phyloP scores from a whole-genome alignment of 2,329 filamentous ascomycete species.

The Claviceps cyperi region DNA sequence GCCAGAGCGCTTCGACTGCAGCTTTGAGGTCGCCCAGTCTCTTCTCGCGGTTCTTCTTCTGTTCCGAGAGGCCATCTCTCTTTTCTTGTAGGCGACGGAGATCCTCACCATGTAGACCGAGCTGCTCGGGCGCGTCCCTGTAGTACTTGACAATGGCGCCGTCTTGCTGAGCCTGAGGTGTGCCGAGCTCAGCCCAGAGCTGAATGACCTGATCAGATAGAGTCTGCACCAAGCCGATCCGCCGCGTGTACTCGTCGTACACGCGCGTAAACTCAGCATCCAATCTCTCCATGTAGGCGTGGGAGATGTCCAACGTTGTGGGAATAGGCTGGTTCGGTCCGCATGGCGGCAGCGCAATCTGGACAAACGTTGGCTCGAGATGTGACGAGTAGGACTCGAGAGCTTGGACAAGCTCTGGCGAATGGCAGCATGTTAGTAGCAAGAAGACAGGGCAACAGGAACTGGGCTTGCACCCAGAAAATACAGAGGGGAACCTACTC shows the following conservation, averaged over 20 bases:
- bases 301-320: constrained; percentile 81
- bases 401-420: constrained; percentile 76
- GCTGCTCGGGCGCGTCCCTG: constrained; percentile 79
- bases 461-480: neutral
- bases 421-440: neutral
- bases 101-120: constrained; percentile 83
- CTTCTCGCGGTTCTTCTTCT: constrained; percentile 76
- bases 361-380: constrained; percentile 77
- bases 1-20: constrained; percentile 79
- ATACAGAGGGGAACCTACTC: constrained; percentile 42
- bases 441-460: too few relatives aligned
- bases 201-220: constrained; percentile 77
- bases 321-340: constrained; percentile 61
- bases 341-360: constrained; percentile 72
- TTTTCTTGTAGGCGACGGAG: constrained; percentile 55
- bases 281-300: constrained; percentile 70
- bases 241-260: constrained; percentile 88
- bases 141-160: constrained; percentile 75
- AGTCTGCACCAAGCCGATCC: constrained; percentile 60
- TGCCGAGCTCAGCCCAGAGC: constrained; percentile 90
- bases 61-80: constrained; percentile 71
- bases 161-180: constrained; percentile 86
- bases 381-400: constrained; percentile 94
- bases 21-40: constrained; percentile 58
- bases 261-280: constrained; percentile 87